Percentiles rank a stretch among this genome's conserved stretches.
phyloP scores from a whole-genome alignment of 2,329 filamentous ascomycete species.

The Fusarium oxysporum region DNA sequence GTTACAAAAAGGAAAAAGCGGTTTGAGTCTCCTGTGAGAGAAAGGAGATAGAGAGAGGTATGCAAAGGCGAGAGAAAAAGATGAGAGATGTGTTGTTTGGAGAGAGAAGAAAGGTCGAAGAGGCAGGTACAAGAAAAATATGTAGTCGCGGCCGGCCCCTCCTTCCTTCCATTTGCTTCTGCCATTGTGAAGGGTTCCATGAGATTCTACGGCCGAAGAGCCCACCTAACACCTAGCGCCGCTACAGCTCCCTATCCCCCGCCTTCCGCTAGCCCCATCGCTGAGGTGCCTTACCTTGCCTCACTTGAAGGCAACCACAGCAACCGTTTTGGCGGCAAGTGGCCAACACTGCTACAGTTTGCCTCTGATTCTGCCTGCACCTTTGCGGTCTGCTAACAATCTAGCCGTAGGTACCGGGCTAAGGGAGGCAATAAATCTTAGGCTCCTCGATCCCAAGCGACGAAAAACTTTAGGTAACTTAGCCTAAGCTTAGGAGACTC shows the following conservation, averaged over 20 bases:
- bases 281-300: neutral
- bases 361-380: slow-evolving; percentile 1
- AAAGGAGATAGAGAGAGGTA: slow-evolving; percentile 28
- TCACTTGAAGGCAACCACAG: slow-evolving; percentile 23
- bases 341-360: slow-evolving; percentile 24
- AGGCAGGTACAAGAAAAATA: slow-evolving; percentile 53
- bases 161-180: slow-evolving; percentile 45
- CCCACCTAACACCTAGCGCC: slow-evolving; percentile 33
- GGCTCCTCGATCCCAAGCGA: neutral
- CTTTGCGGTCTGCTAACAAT: slow-evolving; percentile 1
- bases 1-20: slow-evolving; percentile 42
- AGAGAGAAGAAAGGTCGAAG: slow-evolving; percentile 43
- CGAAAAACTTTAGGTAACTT: neutral
- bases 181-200: slow-evolving; percentile 57
- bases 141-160: slow-evolving; percentile 46
- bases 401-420: neutral
- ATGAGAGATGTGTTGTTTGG: slow-evolving; percentile 38
- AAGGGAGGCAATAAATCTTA: neutral
- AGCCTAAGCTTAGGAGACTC: neutral
- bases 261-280: slow-evolving; percentile 13
- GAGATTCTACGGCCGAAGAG: slow-evolving; percentile 56
- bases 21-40: slow-evolving; percentile 42
- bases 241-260: slow-evolving; percentile 20
- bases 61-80: slow-evolving; percentile 26
- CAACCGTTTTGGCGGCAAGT: slow-evolving; percentile 32